These are phyloP conservation scores for Stromatinia cepivora DNA, from an alignment of 2,329 filamentous ascomycete genomes.

Conservation along the genomic window DNA sequence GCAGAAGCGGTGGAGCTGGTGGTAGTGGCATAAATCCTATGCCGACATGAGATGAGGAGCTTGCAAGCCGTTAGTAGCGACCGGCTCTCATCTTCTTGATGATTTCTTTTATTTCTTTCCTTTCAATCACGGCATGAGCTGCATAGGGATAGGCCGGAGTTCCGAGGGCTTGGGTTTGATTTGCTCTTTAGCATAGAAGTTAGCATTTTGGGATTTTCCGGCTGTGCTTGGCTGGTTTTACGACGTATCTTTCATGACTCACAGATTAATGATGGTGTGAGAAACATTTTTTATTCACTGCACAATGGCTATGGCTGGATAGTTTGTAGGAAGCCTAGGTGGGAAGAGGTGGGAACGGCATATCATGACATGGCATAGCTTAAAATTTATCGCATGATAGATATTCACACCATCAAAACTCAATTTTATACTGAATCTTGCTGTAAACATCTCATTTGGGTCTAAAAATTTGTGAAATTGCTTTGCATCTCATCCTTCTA, in stretches of 20 bases:
- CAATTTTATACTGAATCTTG: not conserved
- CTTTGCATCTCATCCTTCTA: not conserved
- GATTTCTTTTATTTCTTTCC: not conserved
- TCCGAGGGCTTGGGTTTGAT: not conserved
- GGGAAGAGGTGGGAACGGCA: not conserved
- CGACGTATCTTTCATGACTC: not conserved
- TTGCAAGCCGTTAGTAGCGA: too few species aligned
- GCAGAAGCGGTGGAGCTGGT: constrained; percentile 20
- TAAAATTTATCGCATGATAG: not conserved
- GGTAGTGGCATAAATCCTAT: constrained; percentile 37
- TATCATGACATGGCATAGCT: constrained; percentile 4
- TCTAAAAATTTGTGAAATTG: not conserved
- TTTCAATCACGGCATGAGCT: not conserved
- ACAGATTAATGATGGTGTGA: not conserved
- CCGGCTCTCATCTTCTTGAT: not conserved
- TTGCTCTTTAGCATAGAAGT: constrained; percentile 11
- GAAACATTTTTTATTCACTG: not conserved
- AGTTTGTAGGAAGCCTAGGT: not conserved
- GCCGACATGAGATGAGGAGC: constrained; percentile 1
- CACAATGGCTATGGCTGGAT: not conserved
- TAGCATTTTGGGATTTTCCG: not conserved
- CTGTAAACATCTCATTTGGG: not conserved
- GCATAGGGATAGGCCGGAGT: constrained; percentile 6
- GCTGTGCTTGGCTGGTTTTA: not conserved
- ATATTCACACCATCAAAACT: not conserved